Base-by-base conservation (phyloP, 352 stramenopile species). In the Phytophthora crassamura region DNA sequence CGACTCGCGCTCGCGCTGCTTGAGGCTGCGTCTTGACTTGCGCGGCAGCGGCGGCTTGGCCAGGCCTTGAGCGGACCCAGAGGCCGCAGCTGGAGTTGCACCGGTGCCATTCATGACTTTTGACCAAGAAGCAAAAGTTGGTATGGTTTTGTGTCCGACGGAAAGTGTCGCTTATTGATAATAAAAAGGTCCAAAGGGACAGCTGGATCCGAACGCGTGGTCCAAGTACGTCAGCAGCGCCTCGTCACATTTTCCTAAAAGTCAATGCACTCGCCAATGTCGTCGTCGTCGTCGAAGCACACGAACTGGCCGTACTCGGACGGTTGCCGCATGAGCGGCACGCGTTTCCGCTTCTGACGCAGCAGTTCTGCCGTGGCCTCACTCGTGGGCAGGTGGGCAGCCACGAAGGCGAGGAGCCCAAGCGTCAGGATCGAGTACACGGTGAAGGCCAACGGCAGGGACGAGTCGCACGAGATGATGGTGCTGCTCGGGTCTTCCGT, bases 281-380 rank as follows among this genome's bases (percentile, higher is more conserved):
- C 64, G 1, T 84, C 77, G 14, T 91, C 79, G 9, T 90, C 83
- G 68, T 91, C 83, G 38, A 91, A 87, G 66, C 78, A 84, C 9
- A 91, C 79, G 57, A 89, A 91, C 63, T 90, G 80, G 5, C 83
- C 83, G 67, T 91, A 90, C 64, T 90, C 81, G 40, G 83, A 89
- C 36, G 80, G 54, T 67, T 91, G 80, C 12, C 80, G 74, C 59
- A 72, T 75, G 33, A 89, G 63, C 5, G 72, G 69, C 22, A 89
- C 67, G 45, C 75, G 81, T 20, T 72, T 77, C 10, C 56, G 63
- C 38, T 72, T 82, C 35, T 74, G 59, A 14, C 62, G 67, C 28
- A 82, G 65, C 51, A 84, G 30, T 49, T 75, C 67, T 1, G 67
- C 74, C 25, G 67, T 78, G 38, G 85, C 72, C 14, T 77, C 59